These are phyloP conservation scores for Arxiozyma bovina DNA, from an alignment of 1,139 yeast genomes.

Conservation along the genomic window DNA sequence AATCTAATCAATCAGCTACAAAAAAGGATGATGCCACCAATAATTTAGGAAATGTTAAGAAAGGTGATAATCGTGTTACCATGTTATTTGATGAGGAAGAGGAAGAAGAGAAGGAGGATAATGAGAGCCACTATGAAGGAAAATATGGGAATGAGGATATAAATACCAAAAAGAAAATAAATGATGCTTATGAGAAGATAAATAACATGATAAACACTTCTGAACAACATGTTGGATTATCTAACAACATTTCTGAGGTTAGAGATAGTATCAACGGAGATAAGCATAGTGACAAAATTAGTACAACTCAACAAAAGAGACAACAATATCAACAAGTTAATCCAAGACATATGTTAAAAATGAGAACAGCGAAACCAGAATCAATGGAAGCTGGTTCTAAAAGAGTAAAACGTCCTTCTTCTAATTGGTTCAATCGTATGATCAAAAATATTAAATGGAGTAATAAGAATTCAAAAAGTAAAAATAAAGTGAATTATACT, in stretches of 20 bases:
- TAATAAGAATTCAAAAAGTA: background rate
- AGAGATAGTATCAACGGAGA: background rate
- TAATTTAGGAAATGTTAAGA: background rate
- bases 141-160: constrained; percentile 10
- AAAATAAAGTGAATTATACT: background rate
- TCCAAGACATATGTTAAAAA: background rate
- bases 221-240: background rate
- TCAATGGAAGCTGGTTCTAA: background rate
- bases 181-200: constrained; percentile 9
- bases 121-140: background rate
- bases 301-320: background rate
- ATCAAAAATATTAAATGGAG: constrained; percentile 2
- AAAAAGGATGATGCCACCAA: background rate
- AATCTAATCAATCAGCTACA: background rate
- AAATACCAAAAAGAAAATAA: background rate
- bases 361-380: background rate
- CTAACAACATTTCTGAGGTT: background rate
- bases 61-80: constrained; percentile 22
- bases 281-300: background rate
- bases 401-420: background rate
- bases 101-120: background rate
- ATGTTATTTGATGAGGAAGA: constrained; percentile 27
- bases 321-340: background rate
- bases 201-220: background rate
- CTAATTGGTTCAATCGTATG: constrained; percentile 2